These are phyloP conservation scores for Zancudomyces culisetae DNA, from an alignment of 371 early-diverging fungal genomes.

Conservation along the genomic window DNA sequence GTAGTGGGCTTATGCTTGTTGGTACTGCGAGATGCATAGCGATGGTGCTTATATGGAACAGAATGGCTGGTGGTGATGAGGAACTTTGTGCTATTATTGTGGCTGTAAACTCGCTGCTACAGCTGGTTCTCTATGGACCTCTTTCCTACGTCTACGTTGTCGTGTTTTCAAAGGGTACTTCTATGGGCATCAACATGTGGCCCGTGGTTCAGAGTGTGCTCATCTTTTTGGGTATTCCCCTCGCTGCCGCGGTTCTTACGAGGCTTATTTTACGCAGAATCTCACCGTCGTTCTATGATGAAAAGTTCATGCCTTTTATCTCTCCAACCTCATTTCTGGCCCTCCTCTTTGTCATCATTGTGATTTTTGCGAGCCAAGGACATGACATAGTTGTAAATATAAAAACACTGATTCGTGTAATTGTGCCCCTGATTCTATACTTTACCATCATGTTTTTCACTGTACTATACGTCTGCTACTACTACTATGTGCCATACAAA, in stretches of 20 bases:
- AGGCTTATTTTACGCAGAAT: constrained; percentile 23
- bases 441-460: constrained; percentile 36
- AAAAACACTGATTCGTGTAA: constrained; percentile 38
- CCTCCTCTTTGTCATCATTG: constrained; percentile 42
- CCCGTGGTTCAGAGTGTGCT: constrained; percentile 34
- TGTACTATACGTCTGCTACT: constrained; percentile 24
- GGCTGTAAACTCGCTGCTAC: constrained; percentile 45
- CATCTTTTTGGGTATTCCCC: constrained; percentile 50
- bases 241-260: constrained; percentile 36
- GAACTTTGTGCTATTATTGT: constrained; percentile 49
- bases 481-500: constrained; percentile 25
- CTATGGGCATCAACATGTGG: constrained; percentile 31
- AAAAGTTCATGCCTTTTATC: constrained; percentile 30
- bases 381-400: constrained; percentile 39
- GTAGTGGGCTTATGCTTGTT: constrained; percentile 53
- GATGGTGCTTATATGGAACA: constrained; percentile 66
- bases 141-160: constrained; percentile 35
- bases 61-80: constrained; percentile 40
- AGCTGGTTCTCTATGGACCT: constrained; percentile 42
- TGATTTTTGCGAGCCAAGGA: constrained; percentile 61
- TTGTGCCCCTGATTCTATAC: constrained; percentile 46
- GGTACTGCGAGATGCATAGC: constrained; percentile 54
- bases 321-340: constrained; percentile 36
- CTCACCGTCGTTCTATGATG: constrained; percentile 27
- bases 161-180: constrained; percentile 23